phyloP scores from a whole-genome alignment of 129 eudicot genomes.

The Tanacetum coccineum region DNA sequence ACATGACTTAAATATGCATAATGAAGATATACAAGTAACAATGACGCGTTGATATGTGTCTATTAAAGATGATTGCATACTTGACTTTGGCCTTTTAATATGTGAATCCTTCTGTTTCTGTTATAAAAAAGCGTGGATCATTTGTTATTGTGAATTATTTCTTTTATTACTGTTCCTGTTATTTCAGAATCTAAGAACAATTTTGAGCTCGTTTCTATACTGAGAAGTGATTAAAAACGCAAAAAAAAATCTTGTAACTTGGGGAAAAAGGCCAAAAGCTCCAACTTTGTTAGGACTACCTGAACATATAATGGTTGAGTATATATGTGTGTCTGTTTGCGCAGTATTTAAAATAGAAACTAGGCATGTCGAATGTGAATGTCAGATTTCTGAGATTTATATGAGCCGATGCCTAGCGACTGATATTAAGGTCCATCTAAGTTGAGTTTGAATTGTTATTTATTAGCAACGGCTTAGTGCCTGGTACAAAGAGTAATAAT shows the following conservation, averaged over 20 bases:
- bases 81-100: not conserved
- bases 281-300: not conserved
- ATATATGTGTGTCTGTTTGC: not conserved
- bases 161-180: not conserved
- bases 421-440: no score
- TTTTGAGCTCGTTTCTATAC: not conserved
- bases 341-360: not conserved
- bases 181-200: not conserved
- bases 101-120: not conserved
- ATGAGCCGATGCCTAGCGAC: no score
- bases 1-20: not conserved
- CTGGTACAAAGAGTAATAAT: no score
- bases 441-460: no score
- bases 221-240: not conserved
- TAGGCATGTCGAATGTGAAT: not conserved
- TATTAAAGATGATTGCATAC: not conserved
- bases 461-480: no score
- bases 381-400: not conserved
- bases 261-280: not conserved
- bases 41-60: not conserved
- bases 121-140: not conserved
- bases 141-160: not conserved
- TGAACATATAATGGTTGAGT: not conserved
- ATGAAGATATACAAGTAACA: not conserved
- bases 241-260: not conserved